Evolutionary conservation across 2,329 filamentous ascomycete species (phyloP).

Genomic region (Colletotrichum acutatum): DNA sequence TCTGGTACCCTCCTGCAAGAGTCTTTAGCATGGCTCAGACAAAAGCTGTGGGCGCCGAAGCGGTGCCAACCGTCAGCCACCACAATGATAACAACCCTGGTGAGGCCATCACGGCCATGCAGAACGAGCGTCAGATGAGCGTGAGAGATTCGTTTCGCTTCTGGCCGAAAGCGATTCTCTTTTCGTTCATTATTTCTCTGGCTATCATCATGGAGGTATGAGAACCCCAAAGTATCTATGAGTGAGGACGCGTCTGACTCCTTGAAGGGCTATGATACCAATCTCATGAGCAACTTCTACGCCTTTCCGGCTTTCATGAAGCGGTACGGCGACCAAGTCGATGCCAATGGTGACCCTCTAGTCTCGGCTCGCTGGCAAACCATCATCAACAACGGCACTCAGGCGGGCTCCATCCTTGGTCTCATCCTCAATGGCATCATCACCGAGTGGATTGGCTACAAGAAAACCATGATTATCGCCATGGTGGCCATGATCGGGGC

Average conservation of each 20-base stretch:
- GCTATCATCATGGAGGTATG: slow-evolving; percentile 43
- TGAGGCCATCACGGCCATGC: slow-evolving; percentile 33
- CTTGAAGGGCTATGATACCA: slow-evolving; percentile 49
- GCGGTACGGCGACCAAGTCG: slow-evolving; percentile 51
- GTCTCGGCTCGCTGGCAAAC: slow-evolving; percentile 63
- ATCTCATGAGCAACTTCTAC: slow-evolving; percentile 50
- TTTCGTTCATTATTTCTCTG: slow-evolving; percentile 39
- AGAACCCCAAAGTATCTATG: neutral
- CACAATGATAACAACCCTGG: slow-evolving; percentile 15
- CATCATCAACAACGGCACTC: slow-evolving; percentile 55
- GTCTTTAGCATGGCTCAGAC: slow-evolving; percentile 25
- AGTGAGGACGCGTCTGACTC: neutral
- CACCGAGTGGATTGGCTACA: slow-evolving; percentile 55
- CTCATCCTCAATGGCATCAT: slow-evolving; percentile 59
- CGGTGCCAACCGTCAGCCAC: slow-evolving; percentile 29
- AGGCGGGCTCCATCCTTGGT: slow-evolving; percentile 60
- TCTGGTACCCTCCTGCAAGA: neutral
- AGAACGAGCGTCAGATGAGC: slow-evolving; percentile 38
- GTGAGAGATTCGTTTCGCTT: slow-evolving; percentile 37
- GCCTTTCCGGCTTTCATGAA: slow-evolving; percentile 48
- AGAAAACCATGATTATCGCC: slow-evolving; percentile 54
- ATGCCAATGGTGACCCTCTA: slow-evolving; percentile 51
- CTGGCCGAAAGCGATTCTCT: slow-evolving; percentile 38
- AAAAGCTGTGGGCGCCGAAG: slow-evolving; percentile 23
- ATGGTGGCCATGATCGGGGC: slow-evolving; percentile 51